These are phyloP conservation scores for Hordeum marinum DNA, from an alignment of 176 grass and related monocot species.

Conservation along the genomic window DNA sequence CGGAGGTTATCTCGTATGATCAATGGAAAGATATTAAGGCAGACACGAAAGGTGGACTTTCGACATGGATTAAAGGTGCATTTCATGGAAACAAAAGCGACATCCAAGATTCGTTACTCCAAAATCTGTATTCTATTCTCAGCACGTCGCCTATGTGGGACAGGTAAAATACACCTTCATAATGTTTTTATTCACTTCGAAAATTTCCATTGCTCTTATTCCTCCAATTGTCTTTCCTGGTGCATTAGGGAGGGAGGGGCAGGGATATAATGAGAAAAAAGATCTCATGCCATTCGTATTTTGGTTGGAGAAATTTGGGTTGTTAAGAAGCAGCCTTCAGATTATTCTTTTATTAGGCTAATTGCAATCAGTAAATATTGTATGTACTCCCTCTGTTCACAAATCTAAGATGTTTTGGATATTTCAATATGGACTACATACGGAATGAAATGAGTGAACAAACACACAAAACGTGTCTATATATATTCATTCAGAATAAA, in stretches of 20 bases:
- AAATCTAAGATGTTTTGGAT: too few species aligned
- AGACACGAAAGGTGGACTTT: conserved; percentile 59
- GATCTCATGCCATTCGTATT: not conserved
- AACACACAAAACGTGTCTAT: too few species aligned
- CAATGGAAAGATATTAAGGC: conserved; percentile 82
- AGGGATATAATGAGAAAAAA: not conserved
- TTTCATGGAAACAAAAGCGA: conserved; percentile 63
- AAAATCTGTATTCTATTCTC: conserved; percentile 74
- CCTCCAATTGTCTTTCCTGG: not conserved
- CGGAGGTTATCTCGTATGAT: conserved; percentile 52
- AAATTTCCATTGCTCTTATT: not conserved
- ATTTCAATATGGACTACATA: too few species aligned
- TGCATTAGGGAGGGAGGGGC: not conserved
- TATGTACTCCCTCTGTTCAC: not conserved
- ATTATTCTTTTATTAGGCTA: not conserved
- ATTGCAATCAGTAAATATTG: not conserved
- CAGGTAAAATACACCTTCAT: conserved; percentile 38
- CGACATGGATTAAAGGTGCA: conserved; percentile 89
- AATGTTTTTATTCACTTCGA: not conserved
- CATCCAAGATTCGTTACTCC: conserved; percentile 51
- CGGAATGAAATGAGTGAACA: too few species aligned
- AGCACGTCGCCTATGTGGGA: conserved; percentile 97
- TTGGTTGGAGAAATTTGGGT: not conserved
- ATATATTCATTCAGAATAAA: too few species aligned
- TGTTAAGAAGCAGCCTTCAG: not conserved